Percentiles rank a stretch among this genome's conserved stretches.
phyloP scores from a whole-genome alignment of 768 basidiomycete species.

The Infundibulicybe gibba region DNA sequence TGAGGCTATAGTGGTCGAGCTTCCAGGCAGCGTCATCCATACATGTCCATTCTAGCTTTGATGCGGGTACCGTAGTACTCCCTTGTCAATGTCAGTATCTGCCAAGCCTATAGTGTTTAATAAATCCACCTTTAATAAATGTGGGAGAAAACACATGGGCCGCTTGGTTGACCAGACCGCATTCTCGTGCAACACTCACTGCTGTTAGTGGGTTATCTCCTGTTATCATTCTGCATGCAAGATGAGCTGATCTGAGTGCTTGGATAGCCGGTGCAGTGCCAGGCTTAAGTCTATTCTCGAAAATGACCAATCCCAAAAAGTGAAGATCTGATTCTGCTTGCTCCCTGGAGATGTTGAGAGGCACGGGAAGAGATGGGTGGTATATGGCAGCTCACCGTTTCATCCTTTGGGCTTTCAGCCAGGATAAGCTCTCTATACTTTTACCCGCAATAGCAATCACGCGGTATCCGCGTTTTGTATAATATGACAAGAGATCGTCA shows the following conservation, averaged over 20 bases:
- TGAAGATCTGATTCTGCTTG: constrained; percentile 88
- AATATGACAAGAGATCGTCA: constrained; percentile 93
- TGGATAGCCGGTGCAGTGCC: constrained; percentile 91
- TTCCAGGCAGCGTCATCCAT: constrained; percentile 86
- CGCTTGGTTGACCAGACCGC: constrained; percentile 81
- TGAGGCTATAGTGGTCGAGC: constrained; percentile 85
- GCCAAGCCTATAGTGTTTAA: background rate
- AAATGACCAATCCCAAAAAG: constrained; percentile 94
- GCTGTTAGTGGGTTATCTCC: constrained; percentile 97
- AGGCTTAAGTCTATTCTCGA: constrained; percentile 96
- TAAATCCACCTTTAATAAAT: constrained; percentile 64
- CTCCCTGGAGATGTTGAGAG: constrained; percentile 51
- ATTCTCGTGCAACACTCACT: constrained; percentile 95
- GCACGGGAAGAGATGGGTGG: background rate
- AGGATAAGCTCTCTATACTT: constrained; percentile 88
- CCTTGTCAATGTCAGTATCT: constrained; percentile 33
- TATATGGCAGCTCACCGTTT: constrained; percentile 58
- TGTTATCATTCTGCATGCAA: constrained; percentile 97
- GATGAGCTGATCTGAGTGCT: constrained; percentile 80
- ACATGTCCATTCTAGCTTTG: constrained; percentile 85
- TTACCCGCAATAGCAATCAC: constrained; percentile 99
- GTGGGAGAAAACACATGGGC: constrained; percentile 85
- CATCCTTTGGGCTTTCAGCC: constrained; percentile 97
- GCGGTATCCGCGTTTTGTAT: constrained; percentile 94
- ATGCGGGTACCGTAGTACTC: constrained; percentile 41